These are phyloP conservation scores for Apiotrichum porosum DNA, from an alignment of 1,284 basidiomycete genomes.

Conservation along the genomic window DNA sequence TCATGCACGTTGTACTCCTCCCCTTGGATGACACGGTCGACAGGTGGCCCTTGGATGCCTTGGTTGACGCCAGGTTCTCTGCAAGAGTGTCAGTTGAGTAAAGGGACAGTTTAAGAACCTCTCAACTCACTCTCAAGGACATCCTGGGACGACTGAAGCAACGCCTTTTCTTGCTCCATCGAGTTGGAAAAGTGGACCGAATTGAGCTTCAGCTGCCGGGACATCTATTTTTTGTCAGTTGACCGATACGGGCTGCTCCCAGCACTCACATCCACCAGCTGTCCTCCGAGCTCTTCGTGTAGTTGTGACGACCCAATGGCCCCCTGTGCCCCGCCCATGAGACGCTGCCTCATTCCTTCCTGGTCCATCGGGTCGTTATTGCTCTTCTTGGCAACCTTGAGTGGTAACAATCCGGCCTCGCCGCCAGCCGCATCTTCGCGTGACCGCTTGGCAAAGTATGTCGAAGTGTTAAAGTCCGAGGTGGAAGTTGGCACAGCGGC, in stretches of 20 bases:
- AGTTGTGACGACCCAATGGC: slow-evolving; percentile 37
- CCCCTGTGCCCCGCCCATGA: slow-evolving; percentile 7
- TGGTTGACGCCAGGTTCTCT: slow-evolving; percentile 44
- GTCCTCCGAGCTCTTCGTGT: slow-evolving; percentile 49
- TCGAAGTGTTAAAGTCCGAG: slow-evolving; percentile 12
- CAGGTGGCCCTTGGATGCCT: slow-evolving; percentile 40
- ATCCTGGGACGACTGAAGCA: slow-evolving; percentile 42
- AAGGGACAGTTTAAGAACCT: neutral
- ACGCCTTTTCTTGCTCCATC: slow-evolving; percentile 46
- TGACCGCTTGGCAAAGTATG: slow-evolving; percentile 30
- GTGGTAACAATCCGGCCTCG: slow-evolving; percentile 31
- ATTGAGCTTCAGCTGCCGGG: slow-evolving; percentile 46
- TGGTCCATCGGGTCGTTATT: slow-evolving; percentile 2
- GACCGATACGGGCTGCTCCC: no score
- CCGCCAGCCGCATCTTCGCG: slow-evolving; percentile 27
- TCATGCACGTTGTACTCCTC: slow-evolving; percentile 48
- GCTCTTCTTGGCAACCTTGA: slow-evolving; percentile 14
- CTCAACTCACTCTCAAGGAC: slow-evolving; percentile 41
- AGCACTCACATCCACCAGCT: slow-evolving; percentile 46
- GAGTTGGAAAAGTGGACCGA: slow-evolving; percentile 47
- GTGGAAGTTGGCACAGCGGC: neutral
- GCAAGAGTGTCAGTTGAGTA: neutral
- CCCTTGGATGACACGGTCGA: slow-evolving; percentile 42
- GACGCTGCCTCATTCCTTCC: slow-evolving; percentile 16
- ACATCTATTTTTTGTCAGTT: slow-evolving; percentile 41